Conservation (phyloP, 192 early-diverging fungal genomes). For the Backusella parvicylindrica region DNA sequence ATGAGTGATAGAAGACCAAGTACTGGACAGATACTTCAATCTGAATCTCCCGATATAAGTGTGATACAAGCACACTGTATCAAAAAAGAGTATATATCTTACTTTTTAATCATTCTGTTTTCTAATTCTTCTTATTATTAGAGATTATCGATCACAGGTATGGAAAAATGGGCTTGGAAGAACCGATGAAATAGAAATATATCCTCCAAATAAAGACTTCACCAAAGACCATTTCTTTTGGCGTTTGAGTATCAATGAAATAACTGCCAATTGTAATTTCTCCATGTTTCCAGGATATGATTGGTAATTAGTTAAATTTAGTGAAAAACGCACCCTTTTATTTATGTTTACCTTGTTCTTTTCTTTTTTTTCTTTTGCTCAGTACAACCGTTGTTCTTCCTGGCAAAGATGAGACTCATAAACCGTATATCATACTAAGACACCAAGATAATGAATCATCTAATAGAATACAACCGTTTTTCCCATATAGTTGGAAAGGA, state of each 20-base stretch:
- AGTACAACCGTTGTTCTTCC: constrained; percentile 16
- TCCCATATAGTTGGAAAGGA: constrained; percentile 59
- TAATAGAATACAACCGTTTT: constrained; percentile 42
- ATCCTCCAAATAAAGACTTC: constrained; percentile 41
- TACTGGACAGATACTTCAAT: constrained; percentile 7
- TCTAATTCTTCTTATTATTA: not conserved
- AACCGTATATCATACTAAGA: constrained; percentile 31
- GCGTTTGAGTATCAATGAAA: constrained; percentile 36
- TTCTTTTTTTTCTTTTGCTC: constrained; percentile 17
- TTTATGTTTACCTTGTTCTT: no score
- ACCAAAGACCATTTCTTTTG: constrained; percentile 52
- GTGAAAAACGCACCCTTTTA: no score
- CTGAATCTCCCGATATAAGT: constrained; percentile 23
- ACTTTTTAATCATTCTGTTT: not conserved
- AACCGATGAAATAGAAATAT: constrained; percentile 54
- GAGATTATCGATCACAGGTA: constrained; percentile 18
- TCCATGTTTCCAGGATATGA: constrained; percentile 57
- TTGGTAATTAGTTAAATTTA: constrained; percentile 20
- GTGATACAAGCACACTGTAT: constrained; percentile 3
- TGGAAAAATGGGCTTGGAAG: constrained; percentile 64
- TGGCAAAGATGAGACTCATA: not conserved
- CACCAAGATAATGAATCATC: constrained; percentile 48
- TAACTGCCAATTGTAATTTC: constrained; percentile 20
- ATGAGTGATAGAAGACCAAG: not conserved
- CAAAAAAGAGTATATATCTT: not conserved